Evolutionary conservation across 352 stramenopile species (phyloP), one percentile per base, ranked within the genome.

Genomic region (Phytopythium chamaehyphon): DNA sequence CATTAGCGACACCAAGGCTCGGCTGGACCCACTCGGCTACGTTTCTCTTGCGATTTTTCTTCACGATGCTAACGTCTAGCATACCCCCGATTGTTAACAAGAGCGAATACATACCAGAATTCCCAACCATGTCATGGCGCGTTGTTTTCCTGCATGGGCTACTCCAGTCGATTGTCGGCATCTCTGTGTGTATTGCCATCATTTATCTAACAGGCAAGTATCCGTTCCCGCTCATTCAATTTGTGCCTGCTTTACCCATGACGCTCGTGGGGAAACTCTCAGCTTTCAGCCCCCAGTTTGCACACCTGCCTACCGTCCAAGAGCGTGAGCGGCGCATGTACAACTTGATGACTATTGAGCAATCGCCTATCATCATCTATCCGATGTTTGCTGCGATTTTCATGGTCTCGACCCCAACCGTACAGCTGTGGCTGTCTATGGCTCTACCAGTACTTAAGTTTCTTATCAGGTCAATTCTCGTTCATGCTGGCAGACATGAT

Each of bases 361-460:
- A 47, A 9, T 16, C 71, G 1, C 35, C 65, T 3, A 44, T 78
- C 7, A 12, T 83, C 8, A 51, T 73, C 7, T 80, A 80, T 45
- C 58, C 62, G 0, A 57, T 57, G 16, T 74, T 71, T 40, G 68
- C 60, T 3, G 63, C 65, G 6, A 19, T 66, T 4, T 83, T 76
- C 47, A 67, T 57, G 26, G 33, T 54, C 2, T 59, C 76, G 2
- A 59, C 60, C 1, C 50, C 55, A 3, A 36, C 40, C 0, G 33
- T 66, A 23, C 72, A 83, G 22, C 21, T 71, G 22, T 66, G 57
- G 53, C 14, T 72, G 1, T 71, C 73, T 21, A 16, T 69, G 10
- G 24, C 66, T 16, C 58, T 80, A 6, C 69, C 61, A 11, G 36
- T 59, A 1, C 24, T 83, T 21, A 83, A 83, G 51, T 43, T 58